Conservation (phyloP, 2,329 filamentous ascomycete genomes). For the Paraconiothyrium brasiliense region DNA sequence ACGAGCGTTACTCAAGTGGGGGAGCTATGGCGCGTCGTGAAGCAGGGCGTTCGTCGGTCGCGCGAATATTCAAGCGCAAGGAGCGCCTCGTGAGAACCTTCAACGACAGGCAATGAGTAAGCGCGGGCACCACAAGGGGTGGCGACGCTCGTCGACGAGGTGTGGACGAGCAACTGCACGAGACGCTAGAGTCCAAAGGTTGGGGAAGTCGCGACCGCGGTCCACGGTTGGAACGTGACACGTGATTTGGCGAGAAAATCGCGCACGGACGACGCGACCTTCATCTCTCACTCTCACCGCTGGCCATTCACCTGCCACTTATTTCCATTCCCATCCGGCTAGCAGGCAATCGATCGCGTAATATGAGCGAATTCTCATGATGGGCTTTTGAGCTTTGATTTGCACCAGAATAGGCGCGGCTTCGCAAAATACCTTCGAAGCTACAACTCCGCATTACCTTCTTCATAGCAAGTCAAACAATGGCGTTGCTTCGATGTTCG, state of each 20-base stretch:
- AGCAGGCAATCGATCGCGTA: no score
- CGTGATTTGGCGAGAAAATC: constrained; percentile 12
- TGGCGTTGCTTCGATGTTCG: neutral
- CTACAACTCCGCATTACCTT: neutral
- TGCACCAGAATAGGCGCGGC: neutral
- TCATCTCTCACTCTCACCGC: neutral
- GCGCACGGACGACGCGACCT: constrained; percentile 4
- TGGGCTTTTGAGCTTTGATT: neutral
- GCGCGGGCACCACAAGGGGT: neutral
- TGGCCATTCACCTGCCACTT: neutral
- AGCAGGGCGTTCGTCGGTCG: neutral
- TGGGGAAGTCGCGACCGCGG: constrained; percentile 3
- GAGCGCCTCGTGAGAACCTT: neutral
- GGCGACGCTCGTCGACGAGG: neutral
- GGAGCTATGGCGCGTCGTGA: neutral
- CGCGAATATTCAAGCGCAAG: neutral
- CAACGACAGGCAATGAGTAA: neutral
- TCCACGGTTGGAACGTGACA: neutral
- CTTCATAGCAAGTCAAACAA: neutral
- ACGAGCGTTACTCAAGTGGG: constrained; percentile 11
- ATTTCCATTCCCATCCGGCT: neutral
- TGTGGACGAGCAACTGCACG: neutral
- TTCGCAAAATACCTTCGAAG: neutral
- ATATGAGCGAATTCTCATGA: neutral
- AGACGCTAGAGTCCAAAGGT: neutral